Base-by-base conservation (phyloP, 495 filamentous ascomycete genomes). In the Bombardia bombarda region DNA sequence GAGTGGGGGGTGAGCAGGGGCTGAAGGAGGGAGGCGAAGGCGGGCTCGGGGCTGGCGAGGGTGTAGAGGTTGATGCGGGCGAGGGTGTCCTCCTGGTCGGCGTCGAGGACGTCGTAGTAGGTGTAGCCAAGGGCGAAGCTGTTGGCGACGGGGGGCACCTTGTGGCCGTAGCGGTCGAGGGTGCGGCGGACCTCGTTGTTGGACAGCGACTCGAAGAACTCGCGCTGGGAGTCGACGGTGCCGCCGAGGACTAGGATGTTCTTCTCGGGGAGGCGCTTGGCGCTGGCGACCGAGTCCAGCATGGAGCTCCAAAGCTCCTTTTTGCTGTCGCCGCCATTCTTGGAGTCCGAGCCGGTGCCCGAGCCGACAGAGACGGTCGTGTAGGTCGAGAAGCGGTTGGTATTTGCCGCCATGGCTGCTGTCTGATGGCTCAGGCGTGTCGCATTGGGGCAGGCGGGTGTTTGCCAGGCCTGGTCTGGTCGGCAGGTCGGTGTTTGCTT, bases 231-330 rank as follows among this genome's bases (percentile, higher is more conserved):
- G 43, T 93, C 87, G 43, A 86, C 74, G n/a, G 84, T 84, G 40
- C 90, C 90, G 52, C 90, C 90, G 54, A 97, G 69, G 20, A 95
- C 79, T 23, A 97, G 57, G 32, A 96, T 66, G 50, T 86, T 92
- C 73, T 96, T 97, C 65, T 96, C 88, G 28, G 89, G 88, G 45
- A 97, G 66, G 47, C 83, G 79, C 70, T 92, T 93, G 39, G 86
- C 88, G 66, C 83, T 92, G 48, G 90, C 87, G 49, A 90, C 89
- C 43, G 76, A 76, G 63, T 94, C 87, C 53, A 97, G 75, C 83
- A 97, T 85, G 37, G 86, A 87, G 41, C 79, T 90, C 90, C 90
- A 97, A 65, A 96, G 86, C 55, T 94, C 86, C 64, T 86, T 86
- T 68, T 5, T 5, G 5, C 88, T 87, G 36, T 87, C 71, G 47